Evolutionary conservation across 371 early-diverging fungal genomes (phyloP).

Genomic region (Thermomucor indicae-seudaticae): DNA sequence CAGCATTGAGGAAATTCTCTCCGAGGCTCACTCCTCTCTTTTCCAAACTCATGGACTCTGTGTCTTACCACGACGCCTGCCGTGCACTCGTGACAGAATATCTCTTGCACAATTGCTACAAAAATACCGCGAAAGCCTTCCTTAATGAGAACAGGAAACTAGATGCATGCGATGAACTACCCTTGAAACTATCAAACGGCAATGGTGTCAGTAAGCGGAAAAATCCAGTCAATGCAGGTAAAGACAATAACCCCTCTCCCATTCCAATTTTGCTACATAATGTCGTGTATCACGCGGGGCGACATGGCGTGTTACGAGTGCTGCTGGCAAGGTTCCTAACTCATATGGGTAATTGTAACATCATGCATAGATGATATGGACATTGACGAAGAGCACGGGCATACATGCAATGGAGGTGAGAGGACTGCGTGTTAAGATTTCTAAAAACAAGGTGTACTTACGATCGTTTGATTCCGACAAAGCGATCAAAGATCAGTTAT

Average conservation of each 20-base stretch:
- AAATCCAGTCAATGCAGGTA: too few relatives aligned
- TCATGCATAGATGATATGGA: constrained; percentile 10
- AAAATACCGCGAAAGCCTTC: constrained; percentile 59
- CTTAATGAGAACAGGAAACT: constrained; percentile 39
- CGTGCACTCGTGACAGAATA: constrained; percentile 41
- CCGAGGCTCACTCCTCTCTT: too few relatives aligned
- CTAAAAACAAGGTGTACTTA: neutral
- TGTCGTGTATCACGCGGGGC: too few relatives aligned
- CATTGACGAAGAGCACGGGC: constrained; percentile 2
- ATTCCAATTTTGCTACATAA: too few relatives aligned
- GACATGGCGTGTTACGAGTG: too few relatives aligned
- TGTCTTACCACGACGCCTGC: constrained; percentile 15
- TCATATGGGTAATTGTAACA: neutral
- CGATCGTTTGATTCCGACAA: neutral
- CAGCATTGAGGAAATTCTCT: too few relatives aligned
- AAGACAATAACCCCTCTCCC: too few relatives aligned
- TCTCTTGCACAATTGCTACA: constrained; percentile 57
- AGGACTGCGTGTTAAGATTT: neutral
- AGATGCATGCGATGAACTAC: constrained; percentile 7
- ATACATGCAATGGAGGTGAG: too few relatives aligned
- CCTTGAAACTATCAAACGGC: neutral
- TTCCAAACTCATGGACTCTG: constrained; percentile 7
- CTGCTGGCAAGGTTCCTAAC: neutral
- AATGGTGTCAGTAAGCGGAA: constrained; percentile 4
- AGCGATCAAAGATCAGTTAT: constrained; percentile 10